A percentile compares a stretch with the other conserved stretches of the same genome.
Evolutionary conservation across 2,329 filamentous ascomycete species (phyloP).

Genomic region (Fusarium abutilonis): DNA sequence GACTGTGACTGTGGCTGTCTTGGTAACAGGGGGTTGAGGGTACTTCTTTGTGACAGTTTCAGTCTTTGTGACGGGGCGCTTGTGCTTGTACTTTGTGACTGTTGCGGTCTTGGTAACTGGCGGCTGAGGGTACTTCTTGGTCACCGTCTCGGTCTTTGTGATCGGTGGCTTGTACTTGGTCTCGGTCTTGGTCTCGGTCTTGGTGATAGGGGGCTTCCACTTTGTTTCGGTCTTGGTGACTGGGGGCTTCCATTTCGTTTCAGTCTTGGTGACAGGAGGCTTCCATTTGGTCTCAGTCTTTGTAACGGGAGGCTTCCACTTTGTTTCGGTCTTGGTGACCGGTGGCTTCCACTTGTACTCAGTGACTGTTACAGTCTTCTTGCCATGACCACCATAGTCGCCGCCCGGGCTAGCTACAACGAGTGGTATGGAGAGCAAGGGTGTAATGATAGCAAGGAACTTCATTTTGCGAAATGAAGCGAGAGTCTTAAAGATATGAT

Average conservation of each 20-base stretch:
- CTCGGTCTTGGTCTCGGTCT: background rate
- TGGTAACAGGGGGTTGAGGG: slow-evolving; percentile 5
- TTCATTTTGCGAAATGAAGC: background rate
- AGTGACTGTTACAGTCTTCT: background rate
- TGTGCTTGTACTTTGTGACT: background rate
- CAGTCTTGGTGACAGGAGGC: too few relatives aligned
- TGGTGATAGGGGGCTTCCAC: background rate
- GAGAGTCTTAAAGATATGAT: slow-evolving; percentile 1
- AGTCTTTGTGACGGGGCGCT: background rate
- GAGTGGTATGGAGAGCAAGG: background rate
- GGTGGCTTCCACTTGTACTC: background rate
- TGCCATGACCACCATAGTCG: background rate
- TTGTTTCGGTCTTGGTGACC: background rate
- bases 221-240: background rate
- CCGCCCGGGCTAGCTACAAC: background rate
- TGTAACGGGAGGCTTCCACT: too few relatives aligned
- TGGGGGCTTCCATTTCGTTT: background rate
- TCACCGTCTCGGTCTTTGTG: background rate
- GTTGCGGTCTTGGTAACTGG: background rate
- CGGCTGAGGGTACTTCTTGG: background rate
- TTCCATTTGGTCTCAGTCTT: too few relatives aligned
- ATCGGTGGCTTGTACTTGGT: background rate
- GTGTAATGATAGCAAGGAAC: background rate
- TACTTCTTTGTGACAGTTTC: background rate
- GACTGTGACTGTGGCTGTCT: slow-evolving; percentile 1